Base-by-base conservation (phyloP, 805 yeast species). In the Peterozyma xylosa region DNA sequence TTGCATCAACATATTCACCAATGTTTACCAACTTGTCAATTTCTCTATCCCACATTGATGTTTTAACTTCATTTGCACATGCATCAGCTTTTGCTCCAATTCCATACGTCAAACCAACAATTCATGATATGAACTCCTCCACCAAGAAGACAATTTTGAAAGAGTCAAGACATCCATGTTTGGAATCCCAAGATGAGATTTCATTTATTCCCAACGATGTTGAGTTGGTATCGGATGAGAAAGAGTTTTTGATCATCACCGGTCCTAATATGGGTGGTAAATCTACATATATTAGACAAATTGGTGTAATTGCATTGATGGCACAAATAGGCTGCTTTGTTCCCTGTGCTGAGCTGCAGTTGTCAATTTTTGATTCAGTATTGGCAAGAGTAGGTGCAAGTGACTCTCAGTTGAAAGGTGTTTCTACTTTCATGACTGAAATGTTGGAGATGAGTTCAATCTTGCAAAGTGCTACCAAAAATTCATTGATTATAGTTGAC, bases 241-340 rank as follows among this genome's bases (percentile, higher is more conserved):
- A 77, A 11, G 89, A 86, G 46, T 91, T 93, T 54, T 70, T 79
- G 7, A 84, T 93, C 16, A 87, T 93, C 21, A 90, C 97, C 0
- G 97, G 97, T 32, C 97, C 97, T 33, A 90, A 90, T 59, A 90
- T 90, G 97, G 97, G 97, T 49, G 97, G 97, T 58, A 90, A 90
- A 60, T 88, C 96, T 0, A 90, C 97, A 0, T 90, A 86, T 59
- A 88, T 90, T 41, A 73, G 96, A 50, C 96, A 90, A 55, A 71
- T 86, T 39, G 97, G 96, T 11, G 93, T 85, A 1, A 82, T 89
- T 44, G 82, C 93, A 2, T 65, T 90, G 39, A 73, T 90, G 86
- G 86, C 87, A 27, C 97, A 90, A 59, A 76, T 88, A 16, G 97
- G 97, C 1, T 83, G 93, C 47, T 90, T 83, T 57, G 79, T 90